Conservation (phyloP, 768 basidiomycete species). For the Hortiboletus flavorubellus region DNA sequence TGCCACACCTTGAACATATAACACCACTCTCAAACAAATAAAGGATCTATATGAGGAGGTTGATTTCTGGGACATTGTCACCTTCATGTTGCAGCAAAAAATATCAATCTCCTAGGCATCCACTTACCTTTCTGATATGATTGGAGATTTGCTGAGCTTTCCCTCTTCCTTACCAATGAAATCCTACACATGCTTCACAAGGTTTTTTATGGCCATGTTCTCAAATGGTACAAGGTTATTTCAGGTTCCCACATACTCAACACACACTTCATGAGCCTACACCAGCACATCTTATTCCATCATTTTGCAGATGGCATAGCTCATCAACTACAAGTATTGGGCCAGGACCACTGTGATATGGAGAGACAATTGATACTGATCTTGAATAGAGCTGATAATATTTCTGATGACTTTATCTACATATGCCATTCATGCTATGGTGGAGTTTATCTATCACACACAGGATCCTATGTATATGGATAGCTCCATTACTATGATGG, state of each 20-base stretch:
- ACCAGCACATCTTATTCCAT: background rate
- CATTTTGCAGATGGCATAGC: background rate
- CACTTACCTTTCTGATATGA: background rate
- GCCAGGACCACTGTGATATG: background rate
- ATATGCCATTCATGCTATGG: background rate
- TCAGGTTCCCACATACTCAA: background rate
- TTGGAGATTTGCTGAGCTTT: background rate
- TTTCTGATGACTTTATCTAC: background rate
- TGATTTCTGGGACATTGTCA: constrained; percentile 27
- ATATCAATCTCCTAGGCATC: background rate
- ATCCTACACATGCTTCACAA: constrained; percentile 6
- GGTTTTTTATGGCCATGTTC: constrained; percentile 4
- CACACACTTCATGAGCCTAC: background rate
- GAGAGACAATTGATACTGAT: background rate
- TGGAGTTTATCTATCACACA: background rate
- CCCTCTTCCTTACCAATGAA: background rate
- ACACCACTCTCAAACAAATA: background rate
- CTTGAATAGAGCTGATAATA: background rate
- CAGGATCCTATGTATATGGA: background rate
- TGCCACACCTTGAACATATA: background rate
- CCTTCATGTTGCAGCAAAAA: constrained; percentile 6
- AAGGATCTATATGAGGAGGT: background rate
- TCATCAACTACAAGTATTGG: background rate
- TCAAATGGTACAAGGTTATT: constrained; percentile 7
- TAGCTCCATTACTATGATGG: background rate